phyloP scores from a whole-genome alignment of 202 grass and related monocot genomes.

The Eragrostis tef region DNA sequence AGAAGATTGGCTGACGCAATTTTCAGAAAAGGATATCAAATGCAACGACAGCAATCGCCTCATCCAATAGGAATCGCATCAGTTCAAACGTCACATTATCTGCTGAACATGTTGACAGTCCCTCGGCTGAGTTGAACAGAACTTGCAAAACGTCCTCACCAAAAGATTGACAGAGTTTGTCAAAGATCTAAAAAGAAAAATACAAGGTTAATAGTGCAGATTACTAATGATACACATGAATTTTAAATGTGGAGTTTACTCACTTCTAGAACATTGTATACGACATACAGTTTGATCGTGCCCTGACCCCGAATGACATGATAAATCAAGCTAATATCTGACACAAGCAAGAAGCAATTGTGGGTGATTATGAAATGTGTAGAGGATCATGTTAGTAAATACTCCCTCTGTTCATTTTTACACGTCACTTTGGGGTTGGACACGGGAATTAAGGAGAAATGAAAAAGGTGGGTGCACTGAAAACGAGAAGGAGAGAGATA shows the following conservation, averaged over 20 bases:
- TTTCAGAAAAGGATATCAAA: conserved; percentile 92
- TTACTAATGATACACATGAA: conserved; percentile 18
- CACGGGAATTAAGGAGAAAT: too few species aligned
- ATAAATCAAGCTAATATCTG: conserved; percentile 99
- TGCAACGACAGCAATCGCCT: conserved; percentile 78
- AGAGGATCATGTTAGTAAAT: background rate
- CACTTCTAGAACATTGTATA: conserved; percentile 99
- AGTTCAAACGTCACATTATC: conserved; percentile 76
- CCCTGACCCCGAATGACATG: conserved; percentile 98
- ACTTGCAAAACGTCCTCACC: conserved; percentile 98
- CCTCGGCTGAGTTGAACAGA: conserved; percentile 92
- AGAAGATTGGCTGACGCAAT: conserved; percentile 25
- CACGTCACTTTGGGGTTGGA: too few species aligned
- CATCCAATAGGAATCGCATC: conserved; percentile 81
- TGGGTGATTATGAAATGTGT: conserved; percentile 31
- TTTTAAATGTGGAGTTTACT: conserved; percentile 45
- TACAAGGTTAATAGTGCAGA: conserved; percentile 23
- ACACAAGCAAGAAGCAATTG: conserved; percentile 42
- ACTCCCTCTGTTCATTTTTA: too few species aligned
- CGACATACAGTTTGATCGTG: conserved; percentile 96
- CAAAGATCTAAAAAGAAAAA: conserved; percentile 77
- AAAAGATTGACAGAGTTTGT: conserved; percentile 98
- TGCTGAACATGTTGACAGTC: conserved; percentile 78
- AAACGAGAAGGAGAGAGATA: too few species aligned
- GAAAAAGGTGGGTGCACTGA: too few species aligned